Conservation (phyloP, 1,139 yeast genomes). For the Debaryomycetaceae sp. region DNA sequence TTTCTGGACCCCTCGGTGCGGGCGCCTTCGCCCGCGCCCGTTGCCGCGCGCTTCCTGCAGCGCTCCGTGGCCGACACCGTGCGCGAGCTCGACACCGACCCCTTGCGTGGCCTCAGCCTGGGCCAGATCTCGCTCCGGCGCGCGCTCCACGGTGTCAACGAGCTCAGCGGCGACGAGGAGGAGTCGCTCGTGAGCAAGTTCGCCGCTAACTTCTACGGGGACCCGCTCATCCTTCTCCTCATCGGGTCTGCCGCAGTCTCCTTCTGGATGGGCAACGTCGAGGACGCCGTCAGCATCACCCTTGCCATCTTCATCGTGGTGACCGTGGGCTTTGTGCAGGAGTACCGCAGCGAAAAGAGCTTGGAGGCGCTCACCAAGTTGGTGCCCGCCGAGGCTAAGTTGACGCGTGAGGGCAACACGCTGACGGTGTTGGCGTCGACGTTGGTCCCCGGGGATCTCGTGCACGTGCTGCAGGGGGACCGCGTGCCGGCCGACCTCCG, state of each 20-base stretch:
- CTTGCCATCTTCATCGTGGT: constrained; percentile 88
- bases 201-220: constrained; percentile 74
- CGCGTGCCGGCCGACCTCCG: constrained; percentile 93
- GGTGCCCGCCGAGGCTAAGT: constrained; percentile 91
- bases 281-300: constrained; percentile 87
- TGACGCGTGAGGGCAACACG: constrained; percentile 73
- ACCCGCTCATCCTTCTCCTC: constrained; percentile 79
- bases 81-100: constrained; percentile 57
- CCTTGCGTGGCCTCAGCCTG: constrained; percentile 54
- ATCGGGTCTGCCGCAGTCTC: constrained; percentile 85
- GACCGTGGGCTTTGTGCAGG: constrained; percentile 94
- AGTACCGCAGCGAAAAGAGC: constrained; percentile 89
- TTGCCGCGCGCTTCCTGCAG: constrained; percentile 52
- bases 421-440: constrained; percentile 78
- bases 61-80: constrained; percentile 60
- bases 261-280: constrained; percentile 86
- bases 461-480: constrained; percentile 86
- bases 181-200: constrained; percentile 70
- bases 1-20: too few relatives aligned
- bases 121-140: constrained; percentile 64
- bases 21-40: too few relatives aligned
- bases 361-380: constrained; percentile 84
- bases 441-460: constrained; percentile 92
- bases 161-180: constrained; percentile 67
- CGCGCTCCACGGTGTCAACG: constrained; percentile 73